Evolutionary conservation across 1,284 basidiomycete genomes (phyloP).

Genomic region (Naganishia liquefaciens): DNA sequence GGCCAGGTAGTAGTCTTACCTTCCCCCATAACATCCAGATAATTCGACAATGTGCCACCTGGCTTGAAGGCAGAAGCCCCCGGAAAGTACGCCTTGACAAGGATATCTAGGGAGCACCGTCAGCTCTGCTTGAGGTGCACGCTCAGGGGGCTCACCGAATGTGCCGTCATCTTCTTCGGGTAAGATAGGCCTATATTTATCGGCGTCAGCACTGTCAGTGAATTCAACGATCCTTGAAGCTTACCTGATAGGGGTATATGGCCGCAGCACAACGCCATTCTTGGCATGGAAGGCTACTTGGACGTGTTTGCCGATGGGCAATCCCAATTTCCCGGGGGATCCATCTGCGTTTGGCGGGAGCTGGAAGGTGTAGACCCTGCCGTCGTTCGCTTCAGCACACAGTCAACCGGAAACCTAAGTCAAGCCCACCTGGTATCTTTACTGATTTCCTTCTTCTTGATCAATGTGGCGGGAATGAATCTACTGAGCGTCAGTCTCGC

Average conservation of each 20-base stretch:
- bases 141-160: slow-evolving; percentile 22
- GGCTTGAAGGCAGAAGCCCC: slow-evolving; percentile 32
- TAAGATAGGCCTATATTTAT: slow-evolving; percentile 30
- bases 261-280: slow-evolving; percentile 31
- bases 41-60: slow-evolving; percentile 35
- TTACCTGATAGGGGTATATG: slow-evolving; percentile 33
- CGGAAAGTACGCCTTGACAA: slow-evolving; percentile 37
- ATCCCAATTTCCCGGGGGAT: slow-evolving; percentile 27
- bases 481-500: background rate
- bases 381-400: background rate
- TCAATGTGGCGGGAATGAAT: slow-evolving; percentile 25
- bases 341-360: slow-evolving; percentile 32
- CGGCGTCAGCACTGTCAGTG: background rate
- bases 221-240: background rate
- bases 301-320: slow-evolving; percentile 36
- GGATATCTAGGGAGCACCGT: slow-evolving; percentile 27
- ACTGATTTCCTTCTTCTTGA: slow-evolving; percentile 35
- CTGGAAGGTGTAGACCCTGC: slow-evolving; percentile 35
- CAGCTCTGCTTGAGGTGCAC: background rate
- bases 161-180: slow-evolving; percentile 37
- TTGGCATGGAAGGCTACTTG: slow-evolving; percentile 29
- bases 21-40: slow-evolving; percentile 31
- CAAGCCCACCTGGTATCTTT: slow-evolving; percentile 33
- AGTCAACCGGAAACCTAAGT: background rate
- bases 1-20: slow-evolving; percentile 10